Percentiles rank a stretch among this genome's conserved stretches.
phyloP scores from a whole-genome alignment of 202 grass and related monocot genomes.

The Hordeum pubiflorum region DNA sequence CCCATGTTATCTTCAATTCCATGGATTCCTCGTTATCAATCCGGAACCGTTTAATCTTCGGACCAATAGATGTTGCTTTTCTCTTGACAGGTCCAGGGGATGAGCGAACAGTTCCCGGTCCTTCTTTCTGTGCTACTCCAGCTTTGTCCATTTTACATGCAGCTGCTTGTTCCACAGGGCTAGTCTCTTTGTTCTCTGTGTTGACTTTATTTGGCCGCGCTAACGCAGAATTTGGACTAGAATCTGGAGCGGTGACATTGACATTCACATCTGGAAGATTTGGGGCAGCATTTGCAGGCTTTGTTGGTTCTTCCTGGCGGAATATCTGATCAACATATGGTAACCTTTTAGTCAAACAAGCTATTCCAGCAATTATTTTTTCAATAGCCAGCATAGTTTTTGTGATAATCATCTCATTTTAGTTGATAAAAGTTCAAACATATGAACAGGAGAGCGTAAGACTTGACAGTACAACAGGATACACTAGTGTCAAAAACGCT shows the following conservation, averaged over 20 bases:
- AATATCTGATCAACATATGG: slow-evolving; percentile 3
- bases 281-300: slow-evolving; percentile 42
- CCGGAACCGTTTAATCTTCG: slow-evolving; percentile 76
- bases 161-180: slow-evolving; percentile 38
- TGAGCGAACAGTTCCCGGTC: slow-evolving; percentile 31
- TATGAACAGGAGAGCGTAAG: background rate
- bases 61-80: slow-evolving; percentile 63
- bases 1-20: slow-evolving; percentile 97
- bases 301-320: slow-evolving; percentile 41
- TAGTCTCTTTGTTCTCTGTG: slow-evolving; percentile 42
- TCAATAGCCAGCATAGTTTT: background rate
- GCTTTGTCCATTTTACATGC: slow-evolving; percentile 37
- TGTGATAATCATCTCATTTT: slow-evolving; percentile 1
- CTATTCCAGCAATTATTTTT: background rate
- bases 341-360: background rate
- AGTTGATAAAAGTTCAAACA: background rate
- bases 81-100: slow-evolving; percentile 61
- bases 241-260: slow-evolving; percentile 42
- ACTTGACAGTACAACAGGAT: background rate
- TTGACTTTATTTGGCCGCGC: slow-evolving; percentile 39
- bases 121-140: slow-evolving; percentile 61
- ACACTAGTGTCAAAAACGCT: no score
- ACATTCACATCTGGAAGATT: slow-evolving; percentile 37
- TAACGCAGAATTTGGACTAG: slow-evolving; percentile 34
- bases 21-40: slow-evolving; percentile 97